Conservation (phyloP, 2,329 filamentous ascomycete species). For the Aspergillus calidoustus region DNA sequence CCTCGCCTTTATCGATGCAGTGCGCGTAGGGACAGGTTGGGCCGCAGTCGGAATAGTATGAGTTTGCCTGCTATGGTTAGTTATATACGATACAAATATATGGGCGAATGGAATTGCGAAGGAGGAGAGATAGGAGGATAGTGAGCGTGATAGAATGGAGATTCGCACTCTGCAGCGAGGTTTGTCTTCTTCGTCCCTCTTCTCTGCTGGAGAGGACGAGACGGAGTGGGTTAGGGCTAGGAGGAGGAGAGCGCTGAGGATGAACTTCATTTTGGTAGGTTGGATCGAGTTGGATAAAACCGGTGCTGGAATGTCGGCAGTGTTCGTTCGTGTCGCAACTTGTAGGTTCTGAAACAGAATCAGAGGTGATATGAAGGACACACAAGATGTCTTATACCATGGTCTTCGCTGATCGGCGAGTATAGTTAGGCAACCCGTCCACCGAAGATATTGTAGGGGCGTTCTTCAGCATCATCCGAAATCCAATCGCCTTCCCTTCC, state of each 20-base stretch:
- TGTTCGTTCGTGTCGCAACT: neutral
- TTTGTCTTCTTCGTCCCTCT: neutral
- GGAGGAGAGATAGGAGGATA: neutral
- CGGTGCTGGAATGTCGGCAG: neutral
- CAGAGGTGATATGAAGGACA: neutral
- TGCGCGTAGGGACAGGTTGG: neutral
- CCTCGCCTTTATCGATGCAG: neutral
- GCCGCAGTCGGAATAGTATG: conserved; percentile 3
- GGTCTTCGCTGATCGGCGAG: neutral
- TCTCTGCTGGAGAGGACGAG: neutral
- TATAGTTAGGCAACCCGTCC: neutral
- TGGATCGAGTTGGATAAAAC: neutral
- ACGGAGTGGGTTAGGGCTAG: neutral
- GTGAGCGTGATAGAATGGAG: too few relatives aligned
- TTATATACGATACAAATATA: neutral
- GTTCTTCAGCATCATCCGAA: neutral
- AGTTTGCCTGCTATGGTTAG: neutral
- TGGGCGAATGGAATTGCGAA: neutral
- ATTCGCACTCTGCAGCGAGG: neutral
- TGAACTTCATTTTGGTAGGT: neutral
- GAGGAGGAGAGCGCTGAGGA: neutral
- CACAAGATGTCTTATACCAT: neutral
- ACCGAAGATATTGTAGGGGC: neutral
- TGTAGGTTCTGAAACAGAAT: too few relatives aligned
- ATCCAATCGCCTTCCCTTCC: neutral